A percentile compares a stretch with the other conserved stretches of the same genome.
phyloP scores from a whole-genome alignment of 371 early-diverging fungal genomes.

The Rhizomucor miehei region DNA sequence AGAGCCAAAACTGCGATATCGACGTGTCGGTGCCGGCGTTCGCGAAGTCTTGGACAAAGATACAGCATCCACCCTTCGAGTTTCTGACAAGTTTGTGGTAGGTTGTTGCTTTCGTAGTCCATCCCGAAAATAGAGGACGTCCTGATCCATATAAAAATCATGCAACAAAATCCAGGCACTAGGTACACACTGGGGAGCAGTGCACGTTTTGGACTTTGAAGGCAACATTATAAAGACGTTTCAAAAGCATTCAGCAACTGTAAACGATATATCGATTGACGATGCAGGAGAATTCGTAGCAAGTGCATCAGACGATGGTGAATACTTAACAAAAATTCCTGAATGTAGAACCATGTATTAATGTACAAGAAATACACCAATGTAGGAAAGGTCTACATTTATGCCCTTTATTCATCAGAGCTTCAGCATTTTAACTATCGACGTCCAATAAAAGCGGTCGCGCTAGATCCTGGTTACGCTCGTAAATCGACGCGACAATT shows the following conservation, averaged over 20 bases:
- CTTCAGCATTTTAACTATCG: constrained; percentile 66
- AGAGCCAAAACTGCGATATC: constrained; percentile 89
- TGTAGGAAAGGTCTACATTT: constrained; percentile 74
- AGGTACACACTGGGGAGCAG: constrained; percentile 94
- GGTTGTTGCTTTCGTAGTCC: too few relatives aligned
- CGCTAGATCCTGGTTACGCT: constrained; percentile 85
- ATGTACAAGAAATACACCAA: not conserved
- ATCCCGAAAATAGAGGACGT: too few relatives aligned
- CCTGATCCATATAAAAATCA: not conserved
- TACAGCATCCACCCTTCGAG: constrained; percentile 74
- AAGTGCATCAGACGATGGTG: constrained; percentile 93
- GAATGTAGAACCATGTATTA: not conserved
- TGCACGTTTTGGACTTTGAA: constrained; percentile 88
- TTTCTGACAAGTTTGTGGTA: constrained; percentile 84
- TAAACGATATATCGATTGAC: constrained; percentile 85
- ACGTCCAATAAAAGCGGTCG: constrained; percentile 87
- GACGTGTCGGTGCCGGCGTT: constrained; percentile 74
- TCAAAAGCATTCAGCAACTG: constrained; percentile 76
- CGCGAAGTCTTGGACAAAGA: constrained; percentile 82
- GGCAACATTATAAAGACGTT: constrained; percentile 85
- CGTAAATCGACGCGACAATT: constrained; percentile 72
- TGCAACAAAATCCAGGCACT: constrained; percentile 57
- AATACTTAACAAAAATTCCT: not conserved
- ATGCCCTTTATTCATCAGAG: constrained; percentile 68
- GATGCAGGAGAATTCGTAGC: constrained; percentile 84